Evolutionary conservation across 1,139 yeast genomes (phyloP), one percentile per base, ranked within the genome.

Genomic region (Protomyces macrosporus): DNA sequence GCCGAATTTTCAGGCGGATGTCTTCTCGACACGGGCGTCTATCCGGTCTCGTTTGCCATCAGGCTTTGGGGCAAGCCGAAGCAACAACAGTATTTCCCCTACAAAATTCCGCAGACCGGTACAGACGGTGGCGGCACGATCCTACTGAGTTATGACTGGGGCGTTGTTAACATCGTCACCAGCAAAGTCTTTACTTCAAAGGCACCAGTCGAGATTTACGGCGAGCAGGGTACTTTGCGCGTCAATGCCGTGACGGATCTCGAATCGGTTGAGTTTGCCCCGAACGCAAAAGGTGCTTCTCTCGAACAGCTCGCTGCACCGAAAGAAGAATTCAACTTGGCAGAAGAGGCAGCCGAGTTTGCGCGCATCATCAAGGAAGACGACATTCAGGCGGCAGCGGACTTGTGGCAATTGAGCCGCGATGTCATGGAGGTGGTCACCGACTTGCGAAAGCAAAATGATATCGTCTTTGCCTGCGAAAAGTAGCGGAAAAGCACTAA

Each of bases 41-140:
- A 58, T 23, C 62, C 62, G 2, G 35, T 58, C 16, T 51, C 56
- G 14, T 60, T 57, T n/a, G 64, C 65, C n/a, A 39, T 63, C 32
- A 40, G 52, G 10, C 60, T 63, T 6, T 59, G 61, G 35, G 65
- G 65, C 30, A 35, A 36, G 30, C 65, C 65, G n/a, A 33, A 50
- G 45, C 51, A 42, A 2, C 62, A 58, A 34, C 40, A 37, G 14
- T 58, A 58, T 14, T 37, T 33, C 34, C 56, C 62, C 12, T 42
- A 42, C 4, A 40, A 52, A n/a, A 58, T 58, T 39, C 62, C 53
- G 12, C 62, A 53, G 7, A 52, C 56, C n/a, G 62, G 62, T 42
- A 58, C 62, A 9, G 62, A 58, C 32, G 62, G 52, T 23, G 62
- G 62, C 9, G 62, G 62, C 7, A 48, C 62, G 9, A 52, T 58